Base-by-base conservation (phyloP, 1,284 basidiomycete species). In the Melampsora medusae region DNA sequence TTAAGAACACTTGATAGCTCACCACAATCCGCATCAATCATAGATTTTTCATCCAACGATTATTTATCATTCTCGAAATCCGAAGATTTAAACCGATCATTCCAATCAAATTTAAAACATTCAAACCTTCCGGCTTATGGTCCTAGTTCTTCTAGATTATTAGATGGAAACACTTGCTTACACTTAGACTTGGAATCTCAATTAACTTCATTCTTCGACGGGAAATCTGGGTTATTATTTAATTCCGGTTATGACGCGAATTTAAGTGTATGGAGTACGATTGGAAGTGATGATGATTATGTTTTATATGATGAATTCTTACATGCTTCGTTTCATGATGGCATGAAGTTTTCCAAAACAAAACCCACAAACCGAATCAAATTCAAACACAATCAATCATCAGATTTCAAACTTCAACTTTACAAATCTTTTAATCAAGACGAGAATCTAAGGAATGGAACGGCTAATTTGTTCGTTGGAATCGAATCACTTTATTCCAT, bases 171-270 rank as follows among this genome's bases (percentile, higher is more conserved):
- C 81, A 87, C 88, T 0, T 83, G 85, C 7, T 85, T 87, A 1
- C 93, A 96, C 83, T 84, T 84, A 31, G 84, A 85, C 1, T 86
- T 96, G 67, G 93, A 96, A 82, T 82, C 83, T 6, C 87, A 91
- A 0, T 86, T 94, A 25, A 84, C 85, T 0, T 77, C 66, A 1
- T 91, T 92, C 83, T 92, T 94, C 84, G 79, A 83, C 33, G 85
- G 87, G 3, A 59, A 59, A 19, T 84, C 88, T 0, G 92, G 91
- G 0, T 85, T 98, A 14, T 86, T 98, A 19, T 97, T 97, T 88
- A 96, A 94, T 83, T 93, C 92, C 0, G 96, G 95, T 0, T 97
- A 91, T 83, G 94, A 97, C 83, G 94, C 96, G 19, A 98, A 98
- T 81, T 90, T 90, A 2, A 91, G 91, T 0, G 88, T 97, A 82